Base-by-base conservation (phyloP, 768 basidiomycete species). In the Tylopilus vinaceipallidus region DNA sequence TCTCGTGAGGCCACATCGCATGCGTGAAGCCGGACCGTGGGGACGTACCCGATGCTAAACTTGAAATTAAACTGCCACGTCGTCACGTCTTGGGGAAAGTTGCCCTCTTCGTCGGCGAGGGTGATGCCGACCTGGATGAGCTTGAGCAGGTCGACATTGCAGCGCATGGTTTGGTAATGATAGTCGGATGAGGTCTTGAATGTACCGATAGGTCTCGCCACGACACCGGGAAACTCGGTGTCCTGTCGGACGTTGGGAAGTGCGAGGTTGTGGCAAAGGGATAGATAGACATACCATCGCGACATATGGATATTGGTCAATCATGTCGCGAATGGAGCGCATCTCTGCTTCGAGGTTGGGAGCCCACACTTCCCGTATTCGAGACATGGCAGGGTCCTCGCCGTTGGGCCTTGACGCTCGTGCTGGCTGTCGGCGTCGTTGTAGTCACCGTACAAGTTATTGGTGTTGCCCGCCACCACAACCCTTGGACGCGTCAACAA, bases 1-100 rank as follows among this genome's bases (percentile, higher is more conserved):
- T n/a, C n/a, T n/a, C n/a, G n/a, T n/a, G n/a, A n/a, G n/a, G n/a
- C n/a, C n/a, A n/a, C n/a, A n/a, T n/a, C n/a, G n/a, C n/a, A n/a
- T n/a, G n/a, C n/a, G n/a, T n/a, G n/a, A n/a, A n/a, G n/a, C n/a
- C 26, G 20, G 34, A n/a, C 17, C 10, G 37, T n/a, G 27, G 4
- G 9, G 29, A 75, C 86, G 57, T 64, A 94, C 95, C 81, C 81
- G 54, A 94, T 72, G 68, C 82, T 90, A 70, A 98, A 99, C 64
- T 80, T 82, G 75, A 99, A 98, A 70, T 99, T 99, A 75, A 99
- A 99, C 70, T 99, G 97, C 97, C 97, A 99, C 45, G 95, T 97
- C 26, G 89, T 88, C 30, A 86, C 81, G 45, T 95, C 95, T 58
- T 84, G 84, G 11, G 95, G 92, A 49, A 86, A 84, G 63, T 94